Percentiles rank a stretch among this genome's conserved stretches.
Conservation (phyloP, 176 grass and related monocot genomes). For the Musa acuminata region DNA sequence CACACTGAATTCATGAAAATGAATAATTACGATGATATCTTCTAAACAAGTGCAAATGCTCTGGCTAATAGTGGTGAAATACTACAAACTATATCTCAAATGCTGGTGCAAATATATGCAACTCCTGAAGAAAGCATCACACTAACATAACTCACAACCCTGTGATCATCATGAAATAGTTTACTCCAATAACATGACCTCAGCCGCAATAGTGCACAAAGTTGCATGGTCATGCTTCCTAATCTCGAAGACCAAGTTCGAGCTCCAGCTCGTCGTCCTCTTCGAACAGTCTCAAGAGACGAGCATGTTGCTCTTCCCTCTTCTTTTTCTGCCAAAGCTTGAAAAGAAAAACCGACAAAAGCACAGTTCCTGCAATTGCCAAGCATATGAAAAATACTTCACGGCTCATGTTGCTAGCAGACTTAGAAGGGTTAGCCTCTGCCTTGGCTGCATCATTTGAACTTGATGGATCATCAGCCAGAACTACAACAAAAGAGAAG, state of each 20-base stretch:
- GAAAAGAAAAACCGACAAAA: constrained; percentile 12
- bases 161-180: too few species aligned
- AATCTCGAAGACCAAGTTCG: constrained; percentile 14
- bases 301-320: constrained; percentile 14
- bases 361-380: neutral
- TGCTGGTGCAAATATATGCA: too few species aligned
- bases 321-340: constrained; percentile 19
- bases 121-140: too few species aligned
- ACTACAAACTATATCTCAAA: too few species aligned
- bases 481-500: neutral
- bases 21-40: too few species aligned
- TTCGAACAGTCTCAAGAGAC: constrained; percentile 18
- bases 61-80: too few species aligned
- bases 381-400: constrained; percentile 7
- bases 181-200: too few species aligned
- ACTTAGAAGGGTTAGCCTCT: neutral
- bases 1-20: too few species aligned
- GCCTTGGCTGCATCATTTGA: neutral
- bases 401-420: neutral
- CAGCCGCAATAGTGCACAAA: too few species aligned
- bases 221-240: neutral
- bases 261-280: constrained; percentile 19
- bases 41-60: too few species aligned
- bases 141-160: too few species aligned
- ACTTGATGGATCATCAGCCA: neutral